phyloP scores from a whole-genome alignment of 2,329 filamentous ascomycete species.

The Epichloe aotearoae region DNA sequence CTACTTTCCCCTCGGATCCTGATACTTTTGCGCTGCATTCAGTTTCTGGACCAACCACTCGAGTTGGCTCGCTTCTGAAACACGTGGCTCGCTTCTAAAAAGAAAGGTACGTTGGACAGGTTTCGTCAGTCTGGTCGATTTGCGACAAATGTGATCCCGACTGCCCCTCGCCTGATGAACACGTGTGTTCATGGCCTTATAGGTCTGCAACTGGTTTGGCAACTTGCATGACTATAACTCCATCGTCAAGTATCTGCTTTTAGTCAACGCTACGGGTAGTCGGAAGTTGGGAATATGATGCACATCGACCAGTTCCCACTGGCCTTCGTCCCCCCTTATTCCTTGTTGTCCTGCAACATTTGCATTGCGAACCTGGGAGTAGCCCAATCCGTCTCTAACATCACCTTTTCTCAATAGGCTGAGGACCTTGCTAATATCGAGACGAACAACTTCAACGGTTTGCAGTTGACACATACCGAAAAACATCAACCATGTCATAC shows the following conservation, averaged over 20 bases:
- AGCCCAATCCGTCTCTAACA: background rate
- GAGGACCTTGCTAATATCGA: background rate
- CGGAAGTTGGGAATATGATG: background rate
- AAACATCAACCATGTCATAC: constrained; percentile 25
- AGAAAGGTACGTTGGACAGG: background rate
- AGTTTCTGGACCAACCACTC: background rate
- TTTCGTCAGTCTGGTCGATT: background rate
- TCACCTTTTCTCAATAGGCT: background rate
- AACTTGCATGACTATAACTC: background rate
- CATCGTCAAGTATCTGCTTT: background rate
- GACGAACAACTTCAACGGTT: background rate
- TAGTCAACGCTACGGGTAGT: background rate
- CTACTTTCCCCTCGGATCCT: background rate
- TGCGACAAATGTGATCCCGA: background rate
- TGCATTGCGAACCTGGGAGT: background rate
- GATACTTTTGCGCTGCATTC: background rate
- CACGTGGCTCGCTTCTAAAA: background rate
- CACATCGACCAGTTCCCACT: background rate
- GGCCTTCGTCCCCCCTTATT: background rate
- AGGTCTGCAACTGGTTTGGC: background rate
- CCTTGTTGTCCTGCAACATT: background rate
- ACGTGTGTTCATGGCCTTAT: background rate
- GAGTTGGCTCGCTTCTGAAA: background rate
- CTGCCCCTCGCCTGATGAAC: background rate
- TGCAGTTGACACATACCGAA: background rate